Conservation (phyloP, 306 rosid species). For the Biancaea sappan region DNA sequence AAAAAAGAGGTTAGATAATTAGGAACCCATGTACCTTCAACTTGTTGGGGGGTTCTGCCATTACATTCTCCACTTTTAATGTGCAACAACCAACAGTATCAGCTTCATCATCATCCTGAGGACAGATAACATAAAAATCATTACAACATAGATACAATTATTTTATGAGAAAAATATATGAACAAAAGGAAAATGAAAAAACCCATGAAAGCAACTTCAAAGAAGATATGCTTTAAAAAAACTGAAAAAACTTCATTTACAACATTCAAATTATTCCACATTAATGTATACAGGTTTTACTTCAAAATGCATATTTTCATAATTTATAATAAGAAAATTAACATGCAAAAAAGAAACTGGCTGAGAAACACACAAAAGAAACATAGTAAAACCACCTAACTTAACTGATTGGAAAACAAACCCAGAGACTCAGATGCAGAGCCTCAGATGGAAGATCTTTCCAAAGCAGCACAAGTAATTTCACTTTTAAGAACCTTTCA, state of each 20-base stretch:
- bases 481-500: background rate
- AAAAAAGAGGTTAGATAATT: background rate
- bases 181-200: constrained; percentile 10
- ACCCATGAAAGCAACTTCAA: background rate
- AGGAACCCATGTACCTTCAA: constrained; percentile 62
- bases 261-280: background rate
- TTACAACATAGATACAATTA: background rate
- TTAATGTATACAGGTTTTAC: too few relatives aligned
- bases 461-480: background rate
- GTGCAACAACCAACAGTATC: constrained; percentile 99
- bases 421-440: background rate
- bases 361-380: background rate
- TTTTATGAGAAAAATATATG: background rate
- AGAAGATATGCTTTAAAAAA: background rate
- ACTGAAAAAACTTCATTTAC: background rate
- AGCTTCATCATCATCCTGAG: background rate
- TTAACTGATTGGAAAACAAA: background rate
- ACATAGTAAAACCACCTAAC: background rate
- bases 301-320: background rate
- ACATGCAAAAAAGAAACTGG: background rate
- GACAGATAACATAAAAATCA: background rate
- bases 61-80: constrained; percentile 94
- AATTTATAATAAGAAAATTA: background rate
- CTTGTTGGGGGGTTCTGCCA: constrained; percentile 68
- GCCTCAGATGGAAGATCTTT: background rate